These are phyloP conservation scores for Cairneyella variabilis DNA, from an alignment of 495 filamentous ascomycete genomes.

Conservation along the genomic window DNA sequence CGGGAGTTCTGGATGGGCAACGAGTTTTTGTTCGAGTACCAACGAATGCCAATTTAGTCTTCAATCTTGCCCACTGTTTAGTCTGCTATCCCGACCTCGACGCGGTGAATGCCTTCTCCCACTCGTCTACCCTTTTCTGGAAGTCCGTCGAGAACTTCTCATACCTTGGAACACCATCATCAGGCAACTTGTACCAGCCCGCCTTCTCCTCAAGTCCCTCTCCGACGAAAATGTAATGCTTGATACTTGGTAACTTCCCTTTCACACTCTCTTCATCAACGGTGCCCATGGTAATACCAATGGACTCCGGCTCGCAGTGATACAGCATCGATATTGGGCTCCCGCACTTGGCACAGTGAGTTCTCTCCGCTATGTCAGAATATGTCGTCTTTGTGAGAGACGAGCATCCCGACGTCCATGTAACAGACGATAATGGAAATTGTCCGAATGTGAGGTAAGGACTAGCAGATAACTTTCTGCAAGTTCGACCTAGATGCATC, in stretches of 20 bases:
- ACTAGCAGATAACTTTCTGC: slow-evolving; percentile 22
- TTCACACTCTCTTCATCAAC: slow-evolving; percentile 24
- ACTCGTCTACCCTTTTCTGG: slow-evolving; percentile 19
- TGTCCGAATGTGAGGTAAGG: slow-evolving; percentile 21
- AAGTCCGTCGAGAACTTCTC: slow-evolving; percentile 12
- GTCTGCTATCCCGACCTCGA: background rate
- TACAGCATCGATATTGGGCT: slow-evolving; percentile 26
- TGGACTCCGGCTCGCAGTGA: slow-evolving; percentile 15
- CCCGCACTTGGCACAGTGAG: slow-evolving; percentile 21
- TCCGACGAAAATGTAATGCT: slow-evolving; percentile 24
- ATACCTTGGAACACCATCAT: slow-evolving; percentile 20
- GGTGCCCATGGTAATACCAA: slow-evolving; percentile 19
- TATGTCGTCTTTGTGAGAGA: slow-evolving; percentile 6
- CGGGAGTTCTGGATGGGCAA: no score
- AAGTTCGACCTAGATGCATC: no score
- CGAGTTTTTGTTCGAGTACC: no score
- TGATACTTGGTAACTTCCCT: slow-evolving; percentile 12
- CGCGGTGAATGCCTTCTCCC: slow-evolving; percentile 10
- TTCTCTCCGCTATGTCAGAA: slow-evolving; percentile 17
- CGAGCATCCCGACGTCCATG: slow-evolving; percentile 1
- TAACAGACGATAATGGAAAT: slow-evolving; percentile 14
- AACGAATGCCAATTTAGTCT: no score
- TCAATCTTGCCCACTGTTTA: no score
- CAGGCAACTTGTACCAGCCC: slow-evolving; percentile 18
- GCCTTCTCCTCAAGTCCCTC: slow-evolving; percentile 10